Conservation (phyloP, 148 eudicot genomes). For the Diospyros kaki region DNA sequence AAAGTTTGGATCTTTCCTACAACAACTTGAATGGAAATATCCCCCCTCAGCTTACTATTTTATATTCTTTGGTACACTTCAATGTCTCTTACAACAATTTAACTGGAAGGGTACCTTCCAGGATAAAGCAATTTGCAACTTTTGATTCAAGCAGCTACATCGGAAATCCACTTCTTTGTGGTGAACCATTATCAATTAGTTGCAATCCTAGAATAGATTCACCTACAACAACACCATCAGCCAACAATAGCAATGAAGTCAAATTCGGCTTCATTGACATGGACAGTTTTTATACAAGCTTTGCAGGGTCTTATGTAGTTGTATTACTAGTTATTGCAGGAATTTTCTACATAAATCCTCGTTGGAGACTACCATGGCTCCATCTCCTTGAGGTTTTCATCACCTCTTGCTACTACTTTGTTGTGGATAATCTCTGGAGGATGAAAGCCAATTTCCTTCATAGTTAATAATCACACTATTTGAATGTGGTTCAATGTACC, state of each 20-base stretch:
- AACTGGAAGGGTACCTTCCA: neutral
- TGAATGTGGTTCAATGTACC: too few relatives aligned
- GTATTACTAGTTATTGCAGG: neutral
- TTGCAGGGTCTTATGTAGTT: too few relatives aligned
- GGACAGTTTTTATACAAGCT: too few relatives aligned
- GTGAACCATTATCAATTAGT: neutral
- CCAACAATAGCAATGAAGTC: neutral
- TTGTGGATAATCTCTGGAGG: too few relatives aligned
- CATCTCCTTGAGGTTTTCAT: neutral
- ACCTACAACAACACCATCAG: neutral
- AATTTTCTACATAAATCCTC: neutral
- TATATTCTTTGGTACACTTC: neutral
- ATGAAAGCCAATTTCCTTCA: too few relatives aligned
- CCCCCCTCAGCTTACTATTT: neutral
- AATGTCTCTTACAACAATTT: neutral
- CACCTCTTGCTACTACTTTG: neutral
- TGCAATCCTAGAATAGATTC: neutral
- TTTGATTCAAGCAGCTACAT: neutral
- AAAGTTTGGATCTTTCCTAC: neutral
- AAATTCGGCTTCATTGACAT: neutral
- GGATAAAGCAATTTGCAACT: neutral
- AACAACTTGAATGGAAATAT: neutral
- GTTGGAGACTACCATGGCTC: neutral
- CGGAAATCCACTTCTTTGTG: conserved; percentile 5
- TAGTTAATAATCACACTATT: too few relatives aligned